A percentile compares a stretch with the other conserved stretches of the same genome.
phyloP scores from a whole-genome alignment of 2,329 filamentous ascomycete species.

The Botrytis aclada region DNA sequence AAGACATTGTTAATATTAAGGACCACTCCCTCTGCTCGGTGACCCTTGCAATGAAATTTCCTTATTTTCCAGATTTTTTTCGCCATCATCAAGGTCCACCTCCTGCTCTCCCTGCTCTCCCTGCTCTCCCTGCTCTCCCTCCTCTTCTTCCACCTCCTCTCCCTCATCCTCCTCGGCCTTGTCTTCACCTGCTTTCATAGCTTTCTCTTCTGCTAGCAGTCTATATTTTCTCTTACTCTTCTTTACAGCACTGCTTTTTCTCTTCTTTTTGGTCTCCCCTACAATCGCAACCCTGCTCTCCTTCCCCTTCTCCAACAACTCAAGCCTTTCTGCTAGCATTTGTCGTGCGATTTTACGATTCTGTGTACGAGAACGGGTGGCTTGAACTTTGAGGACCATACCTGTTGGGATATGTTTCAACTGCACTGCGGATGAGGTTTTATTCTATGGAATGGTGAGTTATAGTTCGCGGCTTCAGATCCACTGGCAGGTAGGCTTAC shows the following conservation, averaged over 20 bases:
- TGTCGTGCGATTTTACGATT: conserved; percentile 83
- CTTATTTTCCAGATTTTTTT: not conserved
- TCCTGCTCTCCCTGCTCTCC: not conserved
- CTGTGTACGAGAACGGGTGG: conserved; percentile 79
- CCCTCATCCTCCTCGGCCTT: conserved; percentile 9
- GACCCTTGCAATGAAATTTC: not conserved
- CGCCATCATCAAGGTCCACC: not conserved
- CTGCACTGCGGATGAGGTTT: conserved; percentile 93
- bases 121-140: not conserved
- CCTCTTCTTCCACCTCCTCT: not conserved
- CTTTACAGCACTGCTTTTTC: conserved; percentile 73
- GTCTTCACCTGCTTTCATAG: conserved; percentile 26
- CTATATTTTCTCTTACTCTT: conserved; percentile 81
- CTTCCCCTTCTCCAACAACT: conserved; percentile 69
- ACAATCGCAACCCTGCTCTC: conserved; percentile 65
- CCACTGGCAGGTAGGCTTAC: conserved; percentile 44
- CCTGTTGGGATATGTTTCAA: conserved; percentile 87
- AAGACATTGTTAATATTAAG: not conserved
- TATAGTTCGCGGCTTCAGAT: not conserved
- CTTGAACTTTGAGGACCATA: conserved; percentile 90
- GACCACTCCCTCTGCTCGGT: not conserved
- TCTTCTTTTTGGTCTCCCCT: conserved; percentile 60
- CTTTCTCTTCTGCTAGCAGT: conserved; percentile 45
- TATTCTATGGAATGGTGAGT: conserved; percentile 60
- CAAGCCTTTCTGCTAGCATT: conserved; percentile 55